Percentiles rank a stretch among this genome's conserved stretches.
These are phyloP conservation scores for Kalanchoe fedtschenkoi DNA, from an alignment of 164 flowering plant species.

Conservation along the genomic window DNA sequence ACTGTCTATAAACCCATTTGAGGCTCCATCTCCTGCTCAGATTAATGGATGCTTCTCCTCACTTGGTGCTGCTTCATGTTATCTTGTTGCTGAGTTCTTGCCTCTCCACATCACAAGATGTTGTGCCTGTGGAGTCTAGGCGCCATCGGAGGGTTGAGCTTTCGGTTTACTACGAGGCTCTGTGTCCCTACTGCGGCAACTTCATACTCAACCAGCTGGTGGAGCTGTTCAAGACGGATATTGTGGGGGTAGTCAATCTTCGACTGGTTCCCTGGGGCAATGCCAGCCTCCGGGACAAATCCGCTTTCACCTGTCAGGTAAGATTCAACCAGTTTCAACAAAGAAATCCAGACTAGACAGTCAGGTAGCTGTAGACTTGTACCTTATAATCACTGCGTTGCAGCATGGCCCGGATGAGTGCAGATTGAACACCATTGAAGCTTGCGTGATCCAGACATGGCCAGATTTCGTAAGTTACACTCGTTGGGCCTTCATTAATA, in stretches of 20 bases:
- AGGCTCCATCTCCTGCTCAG: neutral
- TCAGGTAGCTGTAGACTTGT: neutral
- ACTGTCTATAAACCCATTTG: neutral
- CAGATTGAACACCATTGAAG: conserved; percentile 23
- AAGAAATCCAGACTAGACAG: neutral
- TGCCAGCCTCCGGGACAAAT: conserved; percentile 26
- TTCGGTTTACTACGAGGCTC: conserved; percentile 45
- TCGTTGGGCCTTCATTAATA: neutral
- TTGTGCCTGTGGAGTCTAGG: neutral
- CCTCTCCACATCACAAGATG: neutral
- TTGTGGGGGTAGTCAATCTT: conserved; percentile 53
- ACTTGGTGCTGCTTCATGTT: neutral
- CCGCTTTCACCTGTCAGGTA: conserved; percentile 56
- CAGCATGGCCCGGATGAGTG: conserved; percentile 42
- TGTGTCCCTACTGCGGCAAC: conserved; percentile 66
- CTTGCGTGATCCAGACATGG: conserved; percentile 28
- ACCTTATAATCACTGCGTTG: conserved; percentile 3
- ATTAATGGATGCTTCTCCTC: neutral
- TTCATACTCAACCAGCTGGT: conserved; percentile 51
- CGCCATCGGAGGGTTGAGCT: conserved; percentile 21
- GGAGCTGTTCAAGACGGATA: conserved; percentile 41
- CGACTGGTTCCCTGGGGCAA: conserved; percentile 79
- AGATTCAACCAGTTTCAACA: neutral
- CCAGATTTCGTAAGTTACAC: conserved; percentile 21
- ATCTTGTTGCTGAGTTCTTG: neutral